Base-by-base conservation (phyloP, 2,329 filamentous ascomycete genomes). In the Chaetothyriales sp. region DNA sequence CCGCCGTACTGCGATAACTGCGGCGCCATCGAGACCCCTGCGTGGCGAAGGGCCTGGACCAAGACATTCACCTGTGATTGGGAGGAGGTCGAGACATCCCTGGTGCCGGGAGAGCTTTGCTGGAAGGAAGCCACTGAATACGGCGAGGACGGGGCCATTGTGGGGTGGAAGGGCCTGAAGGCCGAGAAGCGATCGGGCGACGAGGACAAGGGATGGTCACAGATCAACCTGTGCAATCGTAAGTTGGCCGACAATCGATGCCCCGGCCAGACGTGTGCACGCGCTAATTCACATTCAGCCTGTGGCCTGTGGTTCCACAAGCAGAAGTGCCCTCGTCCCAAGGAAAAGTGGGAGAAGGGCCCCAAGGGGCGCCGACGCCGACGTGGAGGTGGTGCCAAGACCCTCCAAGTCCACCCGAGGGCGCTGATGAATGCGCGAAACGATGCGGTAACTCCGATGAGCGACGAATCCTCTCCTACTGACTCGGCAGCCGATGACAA, bases 291-390 rank as follows among this genome's bases (percentile, higher is more conserved):
- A 52, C 51, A 48, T 51, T 22, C 60, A 83, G 79, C 90, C 53
- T 98, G 92, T 65, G 92, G 92, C 18, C 81, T 98, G 44, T 98
- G 89, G 88, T 82, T 98, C 60, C 82, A 83, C 55, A 97, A 95
- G 64, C 88, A 85, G 67, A 88, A 86, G 63, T 77, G 73, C 20
- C 92, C 94, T 73, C 82, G 92, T 7, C 92, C 92, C 2, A 74
- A 81, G 50, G 81, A 90, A 55, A 82, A 83, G 58, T 98, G 90
- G 90, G 83, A 84, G 58, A 86, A 80, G 57, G 75, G 33, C 60
- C 4, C 61, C 62, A n/a, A 66, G 64, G 51, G 61, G 65, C 44
- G 70, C 59, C 65, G 70, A 43, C 50, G 55, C 28, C 51, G 54
- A 37, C 22, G 48, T 20, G 55, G 55, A 44, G 48, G 52, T 25